Evolutionary conservation across 768 basidiomycete species (phyloP).

Genomic region (Saitozyma sp.): DNA sequence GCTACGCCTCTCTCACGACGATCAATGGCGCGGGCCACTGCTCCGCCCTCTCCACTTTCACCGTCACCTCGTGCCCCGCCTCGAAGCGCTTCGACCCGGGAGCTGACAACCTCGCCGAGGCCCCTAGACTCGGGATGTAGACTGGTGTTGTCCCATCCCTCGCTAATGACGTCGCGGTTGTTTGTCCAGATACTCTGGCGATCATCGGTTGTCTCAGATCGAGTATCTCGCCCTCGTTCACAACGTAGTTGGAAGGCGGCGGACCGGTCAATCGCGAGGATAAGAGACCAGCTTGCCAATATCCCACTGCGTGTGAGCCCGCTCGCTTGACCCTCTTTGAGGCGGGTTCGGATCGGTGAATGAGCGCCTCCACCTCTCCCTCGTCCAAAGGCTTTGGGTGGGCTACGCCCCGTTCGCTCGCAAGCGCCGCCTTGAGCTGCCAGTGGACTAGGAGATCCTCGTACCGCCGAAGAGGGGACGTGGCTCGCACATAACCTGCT

Average conservation of each 20-base stretch:
- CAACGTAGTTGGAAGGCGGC: not conserved
- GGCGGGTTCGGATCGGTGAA: slow-evolving; percentile 14
- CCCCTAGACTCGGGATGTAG: slow-evolving; percentile 15
- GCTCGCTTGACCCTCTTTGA: slow-evolving; percentile 13
- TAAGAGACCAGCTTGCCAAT: slow-evolving; percentile 25
- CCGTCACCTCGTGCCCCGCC: slow-evolving; percentile 28
- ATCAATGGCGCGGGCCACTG: slow-evolving; percentile 29
- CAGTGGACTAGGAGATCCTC: slow-evolving; percentile 81
- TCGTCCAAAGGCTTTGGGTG: slow-evolving; percentile 2
- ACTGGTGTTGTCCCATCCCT: slow-evolving; percentile 13
- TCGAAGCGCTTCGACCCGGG: not conserved
- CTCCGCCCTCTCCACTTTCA: slow-evolving; percentile 14
- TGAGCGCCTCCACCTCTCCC: slow-evolving; percentile 19
- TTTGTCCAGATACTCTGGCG: slow-evolving; percentile 9
- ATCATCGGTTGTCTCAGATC: slow-evolving; percentile 20
- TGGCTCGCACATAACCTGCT: slow-evolving; percentile 79
- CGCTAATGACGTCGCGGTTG: not conserved
- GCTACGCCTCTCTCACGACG: slow-evolving; percentile 7
- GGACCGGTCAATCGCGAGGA: not conserved
- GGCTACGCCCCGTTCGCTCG: slow-evolving; percentile 7
- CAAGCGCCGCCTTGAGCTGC: slow-evolving; percentile 81
- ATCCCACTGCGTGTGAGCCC: slow-evolving; percentile 14
- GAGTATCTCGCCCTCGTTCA: slow-evolving; percentile 8
- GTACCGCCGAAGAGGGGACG: slow-evolving; percentile 85
- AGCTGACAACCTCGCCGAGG: slow-evolving; percentile 5